Conservation (phyloP, 371 early-diverging fungal species). For the Mortierella sp. region DNA sequence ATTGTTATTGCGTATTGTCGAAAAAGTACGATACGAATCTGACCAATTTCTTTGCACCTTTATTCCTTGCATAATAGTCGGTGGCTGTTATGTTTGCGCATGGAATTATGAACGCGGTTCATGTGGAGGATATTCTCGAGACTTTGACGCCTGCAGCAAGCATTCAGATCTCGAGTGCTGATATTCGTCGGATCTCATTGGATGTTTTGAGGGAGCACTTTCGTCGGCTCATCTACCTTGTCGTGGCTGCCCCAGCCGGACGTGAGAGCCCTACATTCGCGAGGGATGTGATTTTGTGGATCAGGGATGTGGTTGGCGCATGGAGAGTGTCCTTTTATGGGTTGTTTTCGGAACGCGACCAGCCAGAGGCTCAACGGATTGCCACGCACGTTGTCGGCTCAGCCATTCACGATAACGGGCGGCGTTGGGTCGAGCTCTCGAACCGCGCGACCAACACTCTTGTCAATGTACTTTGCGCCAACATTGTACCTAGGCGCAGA, state of each 20-base stretch:
- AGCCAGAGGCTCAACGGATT: slow-evolving; percentile 54
- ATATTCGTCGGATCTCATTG: slow-evolving; percentile 53
- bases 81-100: slow-evolving; percentile 54
- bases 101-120: slow-evolving; percentile 54
- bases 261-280: slow-evolving; percentile 57
- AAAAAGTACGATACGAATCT: background rate
- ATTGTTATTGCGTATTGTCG: background rate
- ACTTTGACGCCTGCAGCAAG: slow-evolving; percentile 42
- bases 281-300: slow-evolving; percentile 58
- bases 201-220: slow-evolving; percentile 56
- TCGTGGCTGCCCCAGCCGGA: slow-evolving; percentile 48
- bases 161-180: slow-evolving; percentile 40
- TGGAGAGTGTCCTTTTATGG: slow-evolving; percentile 58
- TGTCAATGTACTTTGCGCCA: slow-evolving; percentile 59
- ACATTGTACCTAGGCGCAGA: slow-evolving; percentile 55
- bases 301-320: slow-evolving; percentile 57
- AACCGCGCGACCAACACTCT: slow-evolving; percentile 57
- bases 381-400: slow-evolving; percentile 58
- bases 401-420: slow-evolving; percentile 56
- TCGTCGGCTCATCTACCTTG: slow-evolving; percentile 52
- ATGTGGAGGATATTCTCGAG: slow-evolving; percentile 47
- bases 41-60: background rate
- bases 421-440: slow-evolving; percentile 57
- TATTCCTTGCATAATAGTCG: slow-evolving; percentile 20
- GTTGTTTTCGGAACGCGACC: slow-evolving; percentile 50